Evolutionary conservation across 495 filamentous ascomycete species (phyloP).

Genomic region (Xylaria bambusicola): DNA sequence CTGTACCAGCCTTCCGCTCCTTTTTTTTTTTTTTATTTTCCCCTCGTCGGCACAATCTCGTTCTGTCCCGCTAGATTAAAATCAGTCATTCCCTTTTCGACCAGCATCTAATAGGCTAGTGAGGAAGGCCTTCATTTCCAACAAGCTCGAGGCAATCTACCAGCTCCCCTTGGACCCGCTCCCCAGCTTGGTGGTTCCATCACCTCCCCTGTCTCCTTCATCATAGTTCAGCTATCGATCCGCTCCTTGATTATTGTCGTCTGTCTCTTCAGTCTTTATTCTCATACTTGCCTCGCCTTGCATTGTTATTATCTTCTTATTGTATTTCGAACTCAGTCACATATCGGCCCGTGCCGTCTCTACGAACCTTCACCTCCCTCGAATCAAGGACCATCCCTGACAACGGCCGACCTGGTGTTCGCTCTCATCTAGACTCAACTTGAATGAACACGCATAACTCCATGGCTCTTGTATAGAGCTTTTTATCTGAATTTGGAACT

Average conservation of each 20-base stretch:
- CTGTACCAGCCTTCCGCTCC: constrained; percentile 15
- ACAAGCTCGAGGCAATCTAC: constrained; percentile 31
- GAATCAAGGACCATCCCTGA: constrained; percentile 14
- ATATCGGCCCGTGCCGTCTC: constrained; percentile 6
- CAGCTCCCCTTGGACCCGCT: constrained; percentile 33
- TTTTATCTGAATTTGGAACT: constrained; percentile 11
- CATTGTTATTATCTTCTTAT: not conserved
- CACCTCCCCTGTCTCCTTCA: constrained; percentile 32
- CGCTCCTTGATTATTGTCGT: constrained; percentile 31
- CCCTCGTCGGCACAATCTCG: constrained; percentile 18
- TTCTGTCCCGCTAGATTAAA: constrained; percentile 24
- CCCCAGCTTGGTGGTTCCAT: constrained; percentile 34
- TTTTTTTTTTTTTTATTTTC: constrained; percentile 12
- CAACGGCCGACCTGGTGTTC: not conserved
- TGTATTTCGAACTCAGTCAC: not conserved
- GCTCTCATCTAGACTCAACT: constrained; percentile 12
- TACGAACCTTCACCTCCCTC: not conserved
- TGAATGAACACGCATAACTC: constrained; percentile 31
- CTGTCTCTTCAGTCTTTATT: constrained; percentile 28
- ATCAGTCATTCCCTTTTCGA: constrained; percentile 39
- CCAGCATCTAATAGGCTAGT: constrained; percentile 34
- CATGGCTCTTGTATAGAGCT: constrained; percentile 37
- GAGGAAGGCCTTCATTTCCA: constrained; percentile 36
- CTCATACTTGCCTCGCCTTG: constrained; percentile 10
- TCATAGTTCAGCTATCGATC: constrained; percentile 32